Evolutionary conservation across 768 basidiomycete species (phyloP), one percentile per base, ranked within the genome.

Genomic region (Leucosporidium creatinivorum): DNA sequence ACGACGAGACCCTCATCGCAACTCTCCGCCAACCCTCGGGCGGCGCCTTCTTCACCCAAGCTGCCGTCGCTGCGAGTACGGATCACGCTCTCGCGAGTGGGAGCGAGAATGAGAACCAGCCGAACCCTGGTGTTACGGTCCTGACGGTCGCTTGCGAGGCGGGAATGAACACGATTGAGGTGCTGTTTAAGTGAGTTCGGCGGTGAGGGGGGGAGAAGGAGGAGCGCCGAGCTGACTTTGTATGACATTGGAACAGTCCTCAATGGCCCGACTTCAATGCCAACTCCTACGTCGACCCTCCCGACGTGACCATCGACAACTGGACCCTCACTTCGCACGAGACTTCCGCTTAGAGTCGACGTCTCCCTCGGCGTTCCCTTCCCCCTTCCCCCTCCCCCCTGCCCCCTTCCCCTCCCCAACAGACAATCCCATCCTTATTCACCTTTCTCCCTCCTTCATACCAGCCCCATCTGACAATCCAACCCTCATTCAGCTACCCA

Each of bases 111-210:
- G 36, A 58, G 39, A 56, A 33, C 28, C 60, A 72, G n/a, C 59
- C 59, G 13, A 96, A 97, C 79, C 81, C 84, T 0, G 86, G 84
- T 28, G 89, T 93, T 66, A 87, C 84, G 19, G 93, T 97, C 25
- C 80, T 99, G 61, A 81, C 82, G 65, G 86, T 99, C 76, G 82
- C 59, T 79, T 23, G 61, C 17, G 79, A 87, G 10, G 81, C 84
- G 31, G 91, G 91, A 23, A 79, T 80, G 56, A 87, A 89, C 78
- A 87, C 80, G 21, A 69, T 74, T 47, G 68, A 93, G 79, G 87
- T 97, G 62, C 77, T 98, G 76, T 88, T 98, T 80, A 92, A 85
- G 77, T 94, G 94, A 21, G n/a, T n/a, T 9, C 23, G 8, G 21
- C n/a, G 51, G 3, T 89, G 93, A 75, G 97, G 93, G 91, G 78